A percentile compares a stretch with the other conserved stretches of the same genome.
Evolutionary conservation across 2,329 filamentous ascomycete species (phyloP).

Genomic region (Arachnomyces sp.): DNA sequence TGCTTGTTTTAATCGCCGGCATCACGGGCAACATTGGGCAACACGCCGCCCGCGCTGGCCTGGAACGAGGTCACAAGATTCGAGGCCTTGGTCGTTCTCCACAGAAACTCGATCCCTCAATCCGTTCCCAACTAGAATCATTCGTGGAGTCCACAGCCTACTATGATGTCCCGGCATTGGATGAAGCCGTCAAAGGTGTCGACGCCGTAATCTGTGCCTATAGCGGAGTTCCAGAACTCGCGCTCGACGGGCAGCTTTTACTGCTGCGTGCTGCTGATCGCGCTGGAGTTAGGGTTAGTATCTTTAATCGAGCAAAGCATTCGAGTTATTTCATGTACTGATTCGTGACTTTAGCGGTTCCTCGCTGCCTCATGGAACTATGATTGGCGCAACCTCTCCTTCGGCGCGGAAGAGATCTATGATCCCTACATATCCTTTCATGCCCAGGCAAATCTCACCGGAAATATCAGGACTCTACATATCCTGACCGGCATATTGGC

Average conservation of each 20-base stretch:
- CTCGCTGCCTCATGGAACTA: conserved; percentile 25
- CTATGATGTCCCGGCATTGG: conserved; percentile 26
- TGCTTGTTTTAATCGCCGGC: too few relatives aligned
- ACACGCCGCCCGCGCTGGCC: conserved; percentile 8
- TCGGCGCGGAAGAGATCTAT: conserved; percentile 27
- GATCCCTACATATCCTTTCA: conserved; percentile 28
- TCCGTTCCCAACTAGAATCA: conserved; percentile 17
- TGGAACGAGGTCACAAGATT: conserved; percentile 25
- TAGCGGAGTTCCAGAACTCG: conserved; percentile 15
- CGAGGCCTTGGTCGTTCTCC: conserved; percentile 27
- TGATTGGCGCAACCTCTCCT: conserved; percentile 23
- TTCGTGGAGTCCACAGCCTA: conserved; percentile 19
- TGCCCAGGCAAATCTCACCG: conserved; percentile 22
- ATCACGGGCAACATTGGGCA: too few relatives aligned
- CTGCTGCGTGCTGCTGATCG: conserved; percentile 31
- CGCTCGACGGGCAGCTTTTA: conserved; percentile 28
- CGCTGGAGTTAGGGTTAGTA: conserved; percentile 20
- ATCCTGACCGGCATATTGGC: conserved; percentile 24
- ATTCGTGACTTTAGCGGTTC: conserved; percentile 11
- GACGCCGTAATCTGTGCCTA: conserved; percentile 32
- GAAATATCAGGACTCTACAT: conserved; percentile 23
- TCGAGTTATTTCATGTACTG: too few relatives aligned
- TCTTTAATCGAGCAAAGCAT: too few relatives aligned
- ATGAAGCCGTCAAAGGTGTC: conserved; percentile 25
- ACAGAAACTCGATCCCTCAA: conserved; percentile 18